Conservation (phyloP, 345 rosid genomes). For the Rhodomyrtus tomentosa region DNA sequence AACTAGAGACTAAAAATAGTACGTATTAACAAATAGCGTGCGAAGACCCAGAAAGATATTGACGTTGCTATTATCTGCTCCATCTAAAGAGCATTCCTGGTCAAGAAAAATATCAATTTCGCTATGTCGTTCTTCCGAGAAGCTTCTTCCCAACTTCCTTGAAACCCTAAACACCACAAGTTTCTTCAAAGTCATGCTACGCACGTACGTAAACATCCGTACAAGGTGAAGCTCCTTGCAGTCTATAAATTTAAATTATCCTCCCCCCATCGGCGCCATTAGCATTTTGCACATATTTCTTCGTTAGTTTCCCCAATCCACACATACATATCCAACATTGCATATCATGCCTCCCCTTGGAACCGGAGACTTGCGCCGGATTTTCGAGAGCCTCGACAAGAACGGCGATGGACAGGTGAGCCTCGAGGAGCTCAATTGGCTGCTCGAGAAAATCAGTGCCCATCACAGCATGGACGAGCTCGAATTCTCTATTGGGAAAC, state of each 20-base stretch:
- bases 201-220: too few relatives aligned
- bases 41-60: background rate
- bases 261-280: too few relatives aligned
- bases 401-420: slow-evolving; percentile 56
- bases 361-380: slow-evolving; percentile 34
- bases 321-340: background rate
- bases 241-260: too few relatives aligned
- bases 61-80: background rate
- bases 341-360: slow-evolving; percentile 25
- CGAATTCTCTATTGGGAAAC: slow-evolving; percentile 45
- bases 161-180: background rate
- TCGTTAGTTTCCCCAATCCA: too few relatives aligned
- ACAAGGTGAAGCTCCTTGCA: too few relatives aligned
- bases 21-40: too few relatives aligned
- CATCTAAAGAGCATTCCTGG: background rate
- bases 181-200: background rate
- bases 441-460: slow-evolving; percentile 40
- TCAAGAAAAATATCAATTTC: background rate
- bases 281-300: too few relatives aligned
- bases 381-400: slow-evolving; percentile 59
- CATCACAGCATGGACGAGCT: slow-evolving; percentile 31
- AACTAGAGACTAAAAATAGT: background rate
- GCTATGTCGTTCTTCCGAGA: background rate
- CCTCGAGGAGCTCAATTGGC: slow-evolving; percentile 64
- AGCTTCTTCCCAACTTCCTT: background rate